These are phyloP conservation scores for Aspergillus aculeatus DNA, from an alignment of 2,329 filamentous ascomycete genomes.

Conservation along the genomic window DNA sequence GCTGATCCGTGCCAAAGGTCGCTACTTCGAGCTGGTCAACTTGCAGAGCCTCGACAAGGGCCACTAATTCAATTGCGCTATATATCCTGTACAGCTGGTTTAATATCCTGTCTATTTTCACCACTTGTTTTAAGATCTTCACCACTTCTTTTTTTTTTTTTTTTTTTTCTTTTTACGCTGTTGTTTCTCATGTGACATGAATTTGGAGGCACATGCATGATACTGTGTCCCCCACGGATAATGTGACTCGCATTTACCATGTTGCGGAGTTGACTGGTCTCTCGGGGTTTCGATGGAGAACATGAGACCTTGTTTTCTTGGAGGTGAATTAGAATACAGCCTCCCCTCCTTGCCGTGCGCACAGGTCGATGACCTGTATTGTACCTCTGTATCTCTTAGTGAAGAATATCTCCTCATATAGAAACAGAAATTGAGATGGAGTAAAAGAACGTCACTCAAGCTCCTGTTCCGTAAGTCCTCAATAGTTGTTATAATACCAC, in stretches of 20 bases:
- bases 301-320: not conserved
- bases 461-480: too few species aligned
- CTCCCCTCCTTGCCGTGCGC: too few species aligned
- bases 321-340: too few species aligned
- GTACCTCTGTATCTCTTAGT: too few species aligned
- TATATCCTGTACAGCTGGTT: slow-evolving; percentile 5
- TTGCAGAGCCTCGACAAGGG: slow-evolving; percentile 72
- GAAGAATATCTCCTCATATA: too few species aligned
- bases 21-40: slow-evolving; percentile 77
- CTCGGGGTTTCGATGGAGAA: not conserved
- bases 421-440: too few species aligned
- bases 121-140: slow-evolving; percentile 4
- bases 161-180: not conserved
- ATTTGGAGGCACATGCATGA: not conserved
- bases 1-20: slow-evolving; percentile 66
- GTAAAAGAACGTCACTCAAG: too few species aligned
- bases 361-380: too few species aligned
- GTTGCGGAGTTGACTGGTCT: not conserved
- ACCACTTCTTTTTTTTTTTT: not conserved
- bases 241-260: not conserved
- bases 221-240: not conserved
- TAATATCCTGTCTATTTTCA: not conserved
- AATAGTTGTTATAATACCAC: too few species aligned
- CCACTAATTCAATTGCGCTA: slow-evolving; percentile 19
- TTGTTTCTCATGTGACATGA: not conserved